phyloP scores from a whole-genome alignment of 2,329 filamentous ascomycete genomes.

The Aureobasidium sp. region DNA sequence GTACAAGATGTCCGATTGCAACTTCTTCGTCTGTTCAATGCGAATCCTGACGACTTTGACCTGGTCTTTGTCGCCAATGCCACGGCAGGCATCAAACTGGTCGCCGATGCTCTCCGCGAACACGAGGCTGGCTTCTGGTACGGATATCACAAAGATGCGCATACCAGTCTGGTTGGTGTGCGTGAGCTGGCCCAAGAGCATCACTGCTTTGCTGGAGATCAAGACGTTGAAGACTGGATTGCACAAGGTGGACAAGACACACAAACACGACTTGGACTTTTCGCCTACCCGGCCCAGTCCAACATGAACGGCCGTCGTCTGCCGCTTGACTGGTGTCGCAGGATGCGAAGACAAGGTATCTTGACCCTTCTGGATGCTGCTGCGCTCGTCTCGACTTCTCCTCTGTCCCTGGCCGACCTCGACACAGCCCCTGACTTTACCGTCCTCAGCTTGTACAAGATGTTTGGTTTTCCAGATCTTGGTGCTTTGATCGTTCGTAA shows the following conservation, averaged over 20 bases:
- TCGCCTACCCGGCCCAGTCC: conserved; percentile 86
- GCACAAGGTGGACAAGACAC: conserved; percentile 31
- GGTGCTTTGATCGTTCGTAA: conserved; percentile 79
- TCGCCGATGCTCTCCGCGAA: conserved; percentile 69
- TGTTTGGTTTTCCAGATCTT: conserved; percentile 90
- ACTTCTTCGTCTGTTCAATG: conserved; percentile 72
- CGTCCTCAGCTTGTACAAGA: conserved; percentile 87
- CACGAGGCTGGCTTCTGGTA: conserved; percentile 66
- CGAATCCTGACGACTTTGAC: conserved; percentile 75
- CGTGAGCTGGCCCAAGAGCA: conserved; percentile 62
- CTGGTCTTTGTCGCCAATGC: conserved; percentile 89
- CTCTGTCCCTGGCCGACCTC: conserved; percentile 60
- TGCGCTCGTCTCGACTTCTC: conserved; percentile 68
- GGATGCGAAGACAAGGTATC: conserved; percentile 29
- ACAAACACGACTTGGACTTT: conserved; percentile 40
- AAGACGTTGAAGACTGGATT: conserved; percentile 60
- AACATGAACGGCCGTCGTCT: conserved; percentile 81
- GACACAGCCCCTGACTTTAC: conserved; percentile 71
- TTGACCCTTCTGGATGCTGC: conserved; percentile 81
- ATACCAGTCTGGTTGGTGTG: conserved; percentile 81
- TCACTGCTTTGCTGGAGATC: conserved; percentile 58
- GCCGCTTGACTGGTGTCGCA: conserved; percentile 60
- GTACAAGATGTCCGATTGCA: conserved; percentile 70
- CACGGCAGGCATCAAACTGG: conserved; percentile 83
- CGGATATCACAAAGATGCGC: conserved; percentile 73